Conservation (phyloP, 73 alveolate genomes). For the Tetrahymena malaccensis region DNA sequence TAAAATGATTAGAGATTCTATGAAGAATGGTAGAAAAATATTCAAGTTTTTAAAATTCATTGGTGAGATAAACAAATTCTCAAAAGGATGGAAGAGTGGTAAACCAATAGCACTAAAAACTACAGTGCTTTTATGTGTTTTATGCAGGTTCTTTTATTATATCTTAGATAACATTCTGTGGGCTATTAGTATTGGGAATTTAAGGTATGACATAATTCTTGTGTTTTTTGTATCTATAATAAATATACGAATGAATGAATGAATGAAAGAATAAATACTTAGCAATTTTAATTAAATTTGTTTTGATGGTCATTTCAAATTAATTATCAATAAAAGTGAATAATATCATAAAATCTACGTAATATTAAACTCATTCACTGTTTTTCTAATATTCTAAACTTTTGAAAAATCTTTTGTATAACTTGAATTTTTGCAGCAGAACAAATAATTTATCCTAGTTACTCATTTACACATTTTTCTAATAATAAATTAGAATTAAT, state of each 20-base stretch:
- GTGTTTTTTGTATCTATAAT: not conserved
- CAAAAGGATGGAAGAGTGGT: conserved; percentile 2
- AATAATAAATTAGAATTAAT: too few relatives aligned
- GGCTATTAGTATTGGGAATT: conserved; percentile 46
- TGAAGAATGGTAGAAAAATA: conserved; percentile 71
- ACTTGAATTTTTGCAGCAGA: too few relatives aligned
- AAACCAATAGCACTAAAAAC: conserved; percentile 34
- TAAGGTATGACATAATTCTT: not conserved
- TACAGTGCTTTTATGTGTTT: conserved; percentile 27
- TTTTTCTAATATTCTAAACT: not conserved
- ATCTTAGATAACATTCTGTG: conserved; percentile 70
- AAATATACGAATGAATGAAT: too few relatives aligned
- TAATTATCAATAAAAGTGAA: not conserved
- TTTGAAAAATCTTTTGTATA: too few relatives aligned
- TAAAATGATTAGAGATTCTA: conserved; percentile 39
- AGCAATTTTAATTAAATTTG: not conserved
- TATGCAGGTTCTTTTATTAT: conserved; percentile 67
- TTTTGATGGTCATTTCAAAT: not conserved
- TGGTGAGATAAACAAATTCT: conserved; percentile 46
- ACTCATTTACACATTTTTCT: too few relatives aligned
- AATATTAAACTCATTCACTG: not conserved
- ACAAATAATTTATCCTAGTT: too few relatives aligned
- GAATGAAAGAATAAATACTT: not conserved
- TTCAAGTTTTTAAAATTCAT: conserved; percentile 56
- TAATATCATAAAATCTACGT: not conserved